These are phyloP conservation scores for Hypoxylon lienhwacheense DNA, from an alignment of 495 filamentous ascomycete species.

Conservation along the genomic window DNA sequence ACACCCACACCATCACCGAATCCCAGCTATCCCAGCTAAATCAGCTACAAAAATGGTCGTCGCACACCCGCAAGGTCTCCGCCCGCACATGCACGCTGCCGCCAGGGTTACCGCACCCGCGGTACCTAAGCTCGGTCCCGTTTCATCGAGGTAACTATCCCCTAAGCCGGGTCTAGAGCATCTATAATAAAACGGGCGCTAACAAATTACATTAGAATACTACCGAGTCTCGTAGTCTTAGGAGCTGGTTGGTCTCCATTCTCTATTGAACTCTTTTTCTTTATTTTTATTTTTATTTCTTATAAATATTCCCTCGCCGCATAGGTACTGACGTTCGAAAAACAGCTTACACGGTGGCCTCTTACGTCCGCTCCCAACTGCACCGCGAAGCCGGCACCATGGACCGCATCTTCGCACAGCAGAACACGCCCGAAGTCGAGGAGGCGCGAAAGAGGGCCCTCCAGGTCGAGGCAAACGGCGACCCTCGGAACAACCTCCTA, in stretches of 20 bases:
- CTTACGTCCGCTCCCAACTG: slow-evolving; percentile 41
- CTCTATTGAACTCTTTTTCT: background rate
- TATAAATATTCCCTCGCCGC: too few relatives aligned
- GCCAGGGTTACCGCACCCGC: slow-evolving; percentile 13
- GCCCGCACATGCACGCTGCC: slow-evolving; percentile 33
- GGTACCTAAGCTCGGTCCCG: slow-evolving; percentile 25
- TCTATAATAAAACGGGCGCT: background rate
- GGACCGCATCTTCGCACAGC: slow-evolving; percentile 46
- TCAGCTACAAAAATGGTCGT: slow-evolving; percentile 23
- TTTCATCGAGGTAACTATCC: slow-evolving; percentile 19
- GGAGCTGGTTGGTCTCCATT: slow-evolving; percentile 32
- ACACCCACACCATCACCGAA: slow-evolving; percentile 11
- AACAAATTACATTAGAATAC: slow-evolving; percentile 5
- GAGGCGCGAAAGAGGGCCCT: slow-evolving; percentile 34
- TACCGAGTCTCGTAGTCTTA: slow-evolving; percentile 36
- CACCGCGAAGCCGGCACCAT: slow-evolving; percentile 37
- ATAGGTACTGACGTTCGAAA: slow-evolving; percentile 18
- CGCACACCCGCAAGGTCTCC: slow-evolving; percentile 29
- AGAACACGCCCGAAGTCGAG: slow-evolving; percentile 45
- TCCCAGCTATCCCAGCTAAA: slow-evolving; percentile 9
- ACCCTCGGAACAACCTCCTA: slow-evolving; percentile 44
- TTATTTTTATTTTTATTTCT: too few relatives aligned
- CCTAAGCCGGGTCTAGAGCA: background rate
- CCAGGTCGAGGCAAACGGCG: slow-evolving; percentile 41
- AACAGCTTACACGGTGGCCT: slow-evolving; percentile 38